Conservation (phyloP, 2,329 filamentous ascomycete genomes). For the Phyllosticta citribraziliensis region DNA sequence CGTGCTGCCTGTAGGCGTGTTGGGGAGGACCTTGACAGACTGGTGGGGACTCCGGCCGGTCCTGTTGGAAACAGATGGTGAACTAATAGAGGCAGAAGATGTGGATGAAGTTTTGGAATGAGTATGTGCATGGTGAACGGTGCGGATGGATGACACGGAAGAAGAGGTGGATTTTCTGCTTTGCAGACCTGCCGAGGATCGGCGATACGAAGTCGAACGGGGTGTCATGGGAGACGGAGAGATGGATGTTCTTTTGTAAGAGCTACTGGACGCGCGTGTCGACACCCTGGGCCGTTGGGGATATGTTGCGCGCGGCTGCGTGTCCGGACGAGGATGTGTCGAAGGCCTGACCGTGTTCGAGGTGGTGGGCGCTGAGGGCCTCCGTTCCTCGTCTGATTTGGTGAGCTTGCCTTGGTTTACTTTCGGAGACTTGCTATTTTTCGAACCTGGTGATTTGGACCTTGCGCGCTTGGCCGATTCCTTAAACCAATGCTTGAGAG, state of each 20-base stretch:
- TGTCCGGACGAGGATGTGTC: slow-evolving; percentile 28
- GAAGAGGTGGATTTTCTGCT: slow-evolving; percentile 94
- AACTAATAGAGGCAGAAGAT: slow-evolving; percentile 59
- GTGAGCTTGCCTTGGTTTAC: slow-evolving; percentile 25
- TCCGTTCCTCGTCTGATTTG: slow-evolving; percentile 20
- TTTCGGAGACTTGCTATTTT: slow-evolving; percentile 10
- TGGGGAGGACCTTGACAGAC: slow-evolving; percentile 84
- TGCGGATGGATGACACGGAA: slow-evolving; percentile 85
- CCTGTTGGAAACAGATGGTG: slow-evolving; percentile 42
- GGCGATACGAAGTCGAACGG: slow-evolving; percentile 69
- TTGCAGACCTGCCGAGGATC: slow-evolving; percentile 71
- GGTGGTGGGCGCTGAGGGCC: slow-evolving; percentile 20
- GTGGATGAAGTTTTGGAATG: slow-evolving; percentile 94
- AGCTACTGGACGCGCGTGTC: slow-evolving; percentile 30
- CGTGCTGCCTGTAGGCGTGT: slow-evolving; percentile 60
- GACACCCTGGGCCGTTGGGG: slow-evolving; percentile 34
- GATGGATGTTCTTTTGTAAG: slow-evolving; percentile 56
- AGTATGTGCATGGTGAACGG: slow-evolving; percentile 75
- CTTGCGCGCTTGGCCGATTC: slow-evolving; percentile 53
- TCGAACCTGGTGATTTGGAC: slow-evolving; percentile 14
- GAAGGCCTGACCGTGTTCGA: slow-evolving; percentile 21
- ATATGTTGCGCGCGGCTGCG: slow-evolving; percentile 28
- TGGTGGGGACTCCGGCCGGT: slow-evolving; percentile 68
- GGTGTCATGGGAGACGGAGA: slow-evolving; percentile 85
- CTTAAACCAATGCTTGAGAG: slow-evolving; percentile 64